These are phyloP conservation scores for Sanguinoderma infundibulare DNA, from an alignment of 1,284 basidiomycete species.

Conservation along the genomic window DNA sequence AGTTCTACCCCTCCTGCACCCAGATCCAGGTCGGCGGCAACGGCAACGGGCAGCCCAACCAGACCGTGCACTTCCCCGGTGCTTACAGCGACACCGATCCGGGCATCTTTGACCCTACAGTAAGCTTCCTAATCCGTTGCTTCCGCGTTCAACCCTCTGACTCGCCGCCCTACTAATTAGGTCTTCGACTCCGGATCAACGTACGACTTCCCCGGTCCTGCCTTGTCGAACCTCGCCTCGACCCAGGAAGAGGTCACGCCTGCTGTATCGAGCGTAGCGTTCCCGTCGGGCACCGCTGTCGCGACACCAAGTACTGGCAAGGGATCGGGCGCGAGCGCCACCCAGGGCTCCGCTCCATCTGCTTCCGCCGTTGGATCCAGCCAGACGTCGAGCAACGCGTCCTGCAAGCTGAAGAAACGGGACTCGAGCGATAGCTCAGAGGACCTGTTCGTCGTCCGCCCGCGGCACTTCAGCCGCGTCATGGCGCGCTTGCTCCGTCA, in stretches of 20 bases:
- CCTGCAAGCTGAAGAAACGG: conserved; percentile 20
- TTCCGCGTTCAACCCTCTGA: not conserved
- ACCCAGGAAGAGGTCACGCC: conserved; percentile 21
- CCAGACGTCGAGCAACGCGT: conserved; percentile 12
- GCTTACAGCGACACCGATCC: conserved; percentile 68
- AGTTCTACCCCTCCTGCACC: conserved; percentile 75
- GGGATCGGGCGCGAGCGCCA: conserved; percentile 18
- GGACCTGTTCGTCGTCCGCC: conserved; percentile 9
- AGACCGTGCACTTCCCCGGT: conserved; percentile 66
- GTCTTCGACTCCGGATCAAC: conserved; percentile 37
- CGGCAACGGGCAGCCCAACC: conserved; percentile 44
- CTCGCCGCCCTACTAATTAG: conserved; percentile 27
- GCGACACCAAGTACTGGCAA: conserved; percentile 16
- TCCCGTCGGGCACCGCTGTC: conserved; percentile 21
- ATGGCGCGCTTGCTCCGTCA: conserved; percentile 24
- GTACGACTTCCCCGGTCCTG: conserved; percentile 47
- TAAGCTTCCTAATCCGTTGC: not conserved
- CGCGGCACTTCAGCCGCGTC: conserved; percentile 31
- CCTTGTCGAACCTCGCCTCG: conserved; percentile 36
- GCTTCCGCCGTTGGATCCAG: conserved; percentile 10
- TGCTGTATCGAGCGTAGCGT: conserved; percentile 19
- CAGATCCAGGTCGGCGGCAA: conserved; percentile 63
- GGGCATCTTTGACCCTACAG: conserved; percentile 52
- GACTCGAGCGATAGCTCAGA: conserved; percentile 10
- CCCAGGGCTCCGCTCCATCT: conserved; percentile 16